Percentiles rank a stretch among this genome's conserved stretches.
phyloP scores from a whole-genome alignment of 495 filamentous ascomycete genomes.

The Parathielavia appendiculata region DNA sequence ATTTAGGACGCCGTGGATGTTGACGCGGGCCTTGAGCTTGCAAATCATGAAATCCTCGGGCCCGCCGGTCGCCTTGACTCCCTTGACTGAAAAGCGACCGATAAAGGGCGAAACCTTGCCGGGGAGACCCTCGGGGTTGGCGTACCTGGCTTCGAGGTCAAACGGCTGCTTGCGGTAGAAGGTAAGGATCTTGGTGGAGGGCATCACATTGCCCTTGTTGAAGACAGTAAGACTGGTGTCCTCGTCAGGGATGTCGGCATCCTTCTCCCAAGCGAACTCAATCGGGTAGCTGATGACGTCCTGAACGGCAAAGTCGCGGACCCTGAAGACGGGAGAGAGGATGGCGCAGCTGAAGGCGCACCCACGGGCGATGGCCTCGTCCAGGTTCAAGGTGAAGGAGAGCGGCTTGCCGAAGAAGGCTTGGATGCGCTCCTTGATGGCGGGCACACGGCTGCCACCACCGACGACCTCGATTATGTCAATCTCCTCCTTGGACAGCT shows the following conservation, averaged over 20 bases:
- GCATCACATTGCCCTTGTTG: slow-evolving; percentile 94
- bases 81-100: slow-evolving; percentile 90
- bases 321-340: slow-evolving; percentile 95
- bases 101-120: slow-evolving; percentile 93
- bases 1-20: slow-evolving; percentile 94
- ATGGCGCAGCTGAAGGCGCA: slow-evolving; percentile 98
- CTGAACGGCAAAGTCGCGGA: slow-evolving; percentile 94
- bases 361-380: slow-evolving; percentile 93
- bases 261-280: slow-evolving; percentile 99
- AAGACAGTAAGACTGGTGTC: slow-evolving; percentile 97
- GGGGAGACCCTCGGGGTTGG: slow-evolving; percentile 79
- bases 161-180: slow-evolving; percentile 99
- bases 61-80: slow-evolving; percentile 67
- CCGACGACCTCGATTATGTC: slow-evolving; percentile 92
- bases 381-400: slow-evolving; percentile 96
- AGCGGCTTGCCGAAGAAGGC: slow-evolving; percentile 86
- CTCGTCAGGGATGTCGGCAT: slow-evolving; percentile 96
- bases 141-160: slow-evolving; percentile 91
- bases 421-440: slow-evolving; percentile 84
- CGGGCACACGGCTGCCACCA: slow-evolving; percentile 88
- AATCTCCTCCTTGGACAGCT: slow-evolving; percentile 84
- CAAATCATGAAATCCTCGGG: slow-evolving; percentile 98
- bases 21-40: slow-evolving; percentile 97
- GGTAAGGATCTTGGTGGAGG: slow-evolving; percentile 98
- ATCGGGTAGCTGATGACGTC: slow-evolving; percentile 98